phyloP scores from a whole-genome alignment of 768 basidiomycete genomes.

The Podaxis sp. region DNA sequence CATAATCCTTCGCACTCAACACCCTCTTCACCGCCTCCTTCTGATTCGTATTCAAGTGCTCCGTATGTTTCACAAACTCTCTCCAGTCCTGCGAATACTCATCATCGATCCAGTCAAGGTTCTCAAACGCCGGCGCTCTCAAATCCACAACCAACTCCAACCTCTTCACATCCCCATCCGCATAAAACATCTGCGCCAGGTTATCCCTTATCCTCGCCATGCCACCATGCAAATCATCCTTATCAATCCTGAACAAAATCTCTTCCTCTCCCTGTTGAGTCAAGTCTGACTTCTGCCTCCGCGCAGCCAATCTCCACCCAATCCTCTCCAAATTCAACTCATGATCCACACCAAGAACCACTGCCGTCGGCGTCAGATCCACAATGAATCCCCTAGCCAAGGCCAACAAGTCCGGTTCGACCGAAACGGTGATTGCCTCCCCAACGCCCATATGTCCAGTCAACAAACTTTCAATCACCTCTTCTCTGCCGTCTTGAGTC shows the following conservation, averaged over 20 bases:
- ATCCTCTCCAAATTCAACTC: slow-evolving; percentile 37
- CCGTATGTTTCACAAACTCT: slow-evolving; percentile 26
- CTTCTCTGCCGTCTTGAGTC: neutral
- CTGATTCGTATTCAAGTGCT: slow-evolving; percentile 71
- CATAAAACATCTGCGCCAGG: slow-evolving; percentile 85
- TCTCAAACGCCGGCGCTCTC: slow-evolving; percentile 59
- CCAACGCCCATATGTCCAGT: slow-evolving; percentile 77
- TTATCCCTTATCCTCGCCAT: slow-evolving; percentile 90
- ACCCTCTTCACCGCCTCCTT: slow-evolving; percentile 68
- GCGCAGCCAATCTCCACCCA: slow-evolving; percentile 14
- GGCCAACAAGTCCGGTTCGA: slow-evolving; percentile 84
- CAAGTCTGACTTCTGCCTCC: neutral
- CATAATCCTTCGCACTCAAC: slow-evolving; percentile 82
- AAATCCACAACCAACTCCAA: slow-evolving; percentile 84
- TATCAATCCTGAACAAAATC: slow-evolving; percentile 83
- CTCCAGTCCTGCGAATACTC: slow-evolving; percentile 11
- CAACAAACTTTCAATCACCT: slow-evolving; percentile 43
- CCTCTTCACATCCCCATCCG: slow-evolving; percentile 64
- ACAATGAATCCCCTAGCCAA: slow-evolving; percentile 83
- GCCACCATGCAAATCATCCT: slow-evolving; percentile 85
- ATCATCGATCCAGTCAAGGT: slow-evolving; percentile 10
- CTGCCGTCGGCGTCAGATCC: slow-evolving; percentile 57
- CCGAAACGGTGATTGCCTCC: slow-evolving; percentile 84
- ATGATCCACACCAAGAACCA: slow-evolving; percentile 85
- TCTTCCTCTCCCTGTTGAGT: slow-evolving; percentile 13